phyloP scores from a whole-genome alignment of 2,329 filamentous ascomycete species.

The Colletotrichum eleusines region DNA sequence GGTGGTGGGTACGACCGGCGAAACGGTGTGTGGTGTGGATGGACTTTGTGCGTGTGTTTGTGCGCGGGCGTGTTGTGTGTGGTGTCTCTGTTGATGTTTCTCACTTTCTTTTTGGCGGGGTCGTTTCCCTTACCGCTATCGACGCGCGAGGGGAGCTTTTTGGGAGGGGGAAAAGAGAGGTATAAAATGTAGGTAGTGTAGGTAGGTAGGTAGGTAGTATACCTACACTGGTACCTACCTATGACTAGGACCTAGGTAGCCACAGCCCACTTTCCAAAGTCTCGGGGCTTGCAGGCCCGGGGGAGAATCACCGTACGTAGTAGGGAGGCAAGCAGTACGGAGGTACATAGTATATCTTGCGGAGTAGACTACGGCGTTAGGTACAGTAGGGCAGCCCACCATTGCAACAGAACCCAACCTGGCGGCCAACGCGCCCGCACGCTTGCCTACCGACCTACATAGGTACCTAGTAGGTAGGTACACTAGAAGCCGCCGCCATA shows the following conservation, averaged over 20 bases:
- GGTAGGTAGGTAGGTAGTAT: not conserved
- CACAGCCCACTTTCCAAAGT: too few relatives aligned
- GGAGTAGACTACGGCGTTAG: not conserved
- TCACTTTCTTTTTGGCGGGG: slow-evolving; percentile 40
- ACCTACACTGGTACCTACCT: not conserved
- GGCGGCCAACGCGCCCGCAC: not conserved
- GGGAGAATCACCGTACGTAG: too few relatives aligned
- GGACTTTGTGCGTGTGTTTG: slow-evolving; percentile 1
- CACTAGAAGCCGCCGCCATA: not conserved
- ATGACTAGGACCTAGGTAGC: too few relatives aligned
- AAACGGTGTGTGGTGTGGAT: not conserved
- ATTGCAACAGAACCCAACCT: slow-evolving; percentile 9
- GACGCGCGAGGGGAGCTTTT: slow-evolving; percentile 37
- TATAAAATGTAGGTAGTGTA: too few relatives aligned
- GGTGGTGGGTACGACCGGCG: slow-evolving; percentile 14
- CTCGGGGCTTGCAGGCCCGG: too few relatives aligned
- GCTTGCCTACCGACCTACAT: not conserved
- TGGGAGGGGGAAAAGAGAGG: too few relatives aligned
- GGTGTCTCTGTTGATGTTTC: slow-evolving; percentile 37
- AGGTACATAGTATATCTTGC: too few relatives aligned
- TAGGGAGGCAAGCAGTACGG: too few relatives aligned
- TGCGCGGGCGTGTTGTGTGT: slow-evolving; percentile 11
- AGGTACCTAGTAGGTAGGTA: not conserved
- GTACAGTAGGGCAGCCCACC: not conserved
- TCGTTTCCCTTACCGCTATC: slow-evolving; percentile 31